Percentiles rank a stretch among this genome's conserved stretches.
phyloP scores from a whole-genome alignment of 2,329 filamentous ascomycete genomes.

The Amesomyces nigricolor region DNA sequence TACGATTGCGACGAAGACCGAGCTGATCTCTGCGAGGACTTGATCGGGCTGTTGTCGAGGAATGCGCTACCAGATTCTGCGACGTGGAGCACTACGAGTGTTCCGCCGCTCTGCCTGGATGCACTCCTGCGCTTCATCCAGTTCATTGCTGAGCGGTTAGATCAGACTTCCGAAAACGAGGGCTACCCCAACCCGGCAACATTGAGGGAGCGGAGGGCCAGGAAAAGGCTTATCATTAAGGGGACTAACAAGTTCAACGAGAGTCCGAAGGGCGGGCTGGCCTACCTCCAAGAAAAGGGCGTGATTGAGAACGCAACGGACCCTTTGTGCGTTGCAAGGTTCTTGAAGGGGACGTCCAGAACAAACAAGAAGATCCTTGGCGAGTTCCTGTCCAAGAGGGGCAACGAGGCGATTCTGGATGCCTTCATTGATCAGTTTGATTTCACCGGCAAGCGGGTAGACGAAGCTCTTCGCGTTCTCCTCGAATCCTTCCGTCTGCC shows the following conservation, averaged over 20 bases:
- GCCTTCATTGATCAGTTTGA: conserved; percentile 85
- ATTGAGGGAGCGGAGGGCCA: conserved; percentile 66
- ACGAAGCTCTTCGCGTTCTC: conserved; percentile 83
- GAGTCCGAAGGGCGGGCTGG: conserved; percentile 81
- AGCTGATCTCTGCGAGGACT: conserved; percentile 88
- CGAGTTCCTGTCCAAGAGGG: conserved; percentile 87
- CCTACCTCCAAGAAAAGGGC: conserved; percentile 76
- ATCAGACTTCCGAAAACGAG: conserved; percentile 59
- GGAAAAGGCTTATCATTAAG: conserved; percentile 83
- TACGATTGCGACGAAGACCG: conserved; percentile 95
- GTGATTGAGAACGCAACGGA: conserved; percentile 74
- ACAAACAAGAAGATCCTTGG: conserved; percentile 88
- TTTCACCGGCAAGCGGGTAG: conserved; percentile 77
- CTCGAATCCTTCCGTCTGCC: conserved; percentile 89
- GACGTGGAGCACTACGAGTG: conserved; percentile 98
- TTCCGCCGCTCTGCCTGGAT: conserved; percentile 89
- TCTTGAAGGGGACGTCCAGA: conserved; percentile 79
- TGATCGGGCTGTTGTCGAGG: conserved; percentile 84
- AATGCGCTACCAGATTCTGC: conserved; percentile 96
- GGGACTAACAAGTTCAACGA: conserved; percentile 93
- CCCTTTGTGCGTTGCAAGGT: conserved; percentile 73
- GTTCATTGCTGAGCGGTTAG: conserved; percentile 79
- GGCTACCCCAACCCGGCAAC: conserved; percentile 59
- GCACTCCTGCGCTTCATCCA: conserved; percentile 86
- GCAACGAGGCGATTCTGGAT: conserved; percentile 77